Evolutionary conservation across 345 rosid genomes (phyloP).

Genomic region (Citrus sp.): DNA sequence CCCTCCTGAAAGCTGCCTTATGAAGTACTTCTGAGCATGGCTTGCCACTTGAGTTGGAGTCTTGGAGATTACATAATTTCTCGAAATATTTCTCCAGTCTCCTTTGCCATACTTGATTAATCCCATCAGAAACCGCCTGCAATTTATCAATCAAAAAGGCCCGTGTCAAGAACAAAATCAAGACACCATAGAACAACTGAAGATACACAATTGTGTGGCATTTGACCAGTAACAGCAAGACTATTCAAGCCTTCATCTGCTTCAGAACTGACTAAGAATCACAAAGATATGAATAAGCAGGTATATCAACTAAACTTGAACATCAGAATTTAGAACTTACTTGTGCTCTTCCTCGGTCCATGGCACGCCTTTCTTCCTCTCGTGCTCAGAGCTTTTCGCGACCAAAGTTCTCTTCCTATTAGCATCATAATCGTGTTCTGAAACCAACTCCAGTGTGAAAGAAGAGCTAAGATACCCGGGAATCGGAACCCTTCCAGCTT

Average conservation of each 20-base stretch:
- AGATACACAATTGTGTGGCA: background rate
- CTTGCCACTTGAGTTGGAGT: constrained; percentile 99
- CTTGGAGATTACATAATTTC: constrained; percentile 79
- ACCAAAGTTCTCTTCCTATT: constrained; percentile 50
- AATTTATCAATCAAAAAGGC: constrained; percentile 19
- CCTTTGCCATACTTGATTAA: constrained; percentile 90
- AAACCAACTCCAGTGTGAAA: constrained; percentile 35
- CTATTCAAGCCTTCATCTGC: too few species aligned
- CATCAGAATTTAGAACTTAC: constrained; percentile 25
- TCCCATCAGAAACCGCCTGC: constrained; percentile 78
- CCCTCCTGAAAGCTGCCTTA: constrained; percentile 75
- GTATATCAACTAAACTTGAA: background rate
- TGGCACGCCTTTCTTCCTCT: constrained; percentile 90
- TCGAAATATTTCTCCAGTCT: constrained; percentile 94
- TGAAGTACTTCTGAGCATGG: constrained; percentile 97
- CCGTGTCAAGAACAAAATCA: constrained; percentile 7
- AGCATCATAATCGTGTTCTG: constrained; percentile 29
- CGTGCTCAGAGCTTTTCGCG: constrained; percentile 54
- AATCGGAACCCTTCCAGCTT: constrained; percentile 70
- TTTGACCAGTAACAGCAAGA: background rate
- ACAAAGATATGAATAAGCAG: too few species aligned
- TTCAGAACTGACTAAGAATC: too few species aligned
- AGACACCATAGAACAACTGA: background rate
- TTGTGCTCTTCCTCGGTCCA: constrained; percentile 99
- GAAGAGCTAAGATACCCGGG: constrained; percentile 61